Evolutionary conservation across 2,329 filamentous ascomycete species (phyloP).

Genomic region (Myriosclerotinia duriaeana): DNA sequence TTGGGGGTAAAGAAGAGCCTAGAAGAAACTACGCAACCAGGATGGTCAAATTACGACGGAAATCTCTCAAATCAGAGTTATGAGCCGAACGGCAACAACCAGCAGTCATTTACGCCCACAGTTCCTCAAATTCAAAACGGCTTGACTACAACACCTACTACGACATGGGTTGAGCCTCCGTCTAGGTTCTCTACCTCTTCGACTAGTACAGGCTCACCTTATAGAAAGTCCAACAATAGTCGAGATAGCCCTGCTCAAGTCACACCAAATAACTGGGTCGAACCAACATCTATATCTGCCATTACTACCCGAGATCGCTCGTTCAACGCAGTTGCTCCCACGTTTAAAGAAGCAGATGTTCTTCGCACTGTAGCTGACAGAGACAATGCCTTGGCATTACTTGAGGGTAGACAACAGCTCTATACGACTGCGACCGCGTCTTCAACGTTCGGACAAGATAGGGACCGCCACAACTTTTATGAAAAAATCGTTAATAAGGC

Average conservation of each 20-base stretch:
- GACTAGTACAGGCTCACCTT: neutral
- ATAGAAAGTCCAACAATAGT: neutral
- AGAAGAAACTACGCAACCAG: neutral
- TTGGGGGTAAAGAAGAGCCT: neutral
- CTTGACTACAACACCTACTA: neutral
- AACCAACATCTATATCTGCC: neutral
- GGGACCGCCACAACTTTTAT: neutral
- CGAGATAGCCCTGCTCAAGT: neutral
- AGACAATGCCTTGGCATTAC: slow-evolving; percentile 5
- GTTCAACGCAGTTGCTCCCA: neutral
- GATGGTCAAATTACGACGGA: neutral
- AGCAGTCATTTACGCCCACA: accelerated
- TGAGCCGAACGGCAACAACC: neutral
- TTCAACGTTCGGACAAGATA: neutral
- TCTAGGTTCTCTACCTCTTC: slow-evolving; percentile 2
- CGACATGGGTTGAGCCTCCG: neutral
- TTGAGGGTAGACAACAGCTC: neutral
- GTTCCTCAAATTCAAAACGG: neutral
- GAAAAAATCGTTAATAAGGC: neutral
- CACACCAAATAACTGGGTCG: neutral
- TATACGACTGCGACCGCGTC: neutral
- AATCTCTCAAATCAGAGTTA: neutral
- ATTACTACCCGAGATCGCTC: neutral
- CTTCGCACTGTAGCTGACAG: slow-evolving; percentile 12
- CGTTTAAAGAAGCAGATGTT: neutral